Base-by-base conservation (phyloP, 2,329 filamentous ascomycete genomes). In the Xenoacremonium recifei region DNA sequence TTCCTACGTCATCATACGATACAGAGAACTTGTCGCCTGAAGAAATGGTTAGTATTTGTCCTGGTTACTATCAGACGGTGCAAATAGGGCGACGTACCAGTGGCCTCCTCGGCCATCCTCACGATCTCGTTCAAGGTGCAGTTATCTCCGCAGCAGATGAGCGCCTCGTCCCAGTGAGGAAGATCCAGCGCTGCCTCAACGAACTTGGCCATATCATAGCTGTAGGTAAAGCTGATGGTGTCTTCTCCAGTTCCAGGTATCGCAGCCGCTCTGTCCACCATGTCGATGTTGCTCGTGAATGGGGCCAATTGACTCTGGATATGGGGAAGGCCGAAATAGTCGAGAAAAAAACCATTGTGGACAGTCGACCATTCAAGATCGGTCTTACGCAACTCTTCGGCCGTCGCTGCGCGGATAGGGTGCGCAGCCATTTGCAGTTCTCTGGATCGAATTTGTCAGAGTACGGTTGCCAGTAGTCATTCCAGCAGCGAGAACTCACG, bases 171-270 rank as follows among this genome's bases (percentile, higher is more conserved):
- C 75, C 75, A 77, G n/a, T 60, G 61, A 2, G 64, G 51, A 15
- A 70, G 45, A 15, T 66, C 63, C 7, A 78, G 51, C 3, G 63
- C 46, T 6, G 61, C 63, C 7, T 62, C 65, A 4, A 76, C 62
- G 41, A 73, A 77, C 23, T 55, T 62, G 3, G 68, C 73, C 23
- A 78, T 57, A 50, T 79, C 75, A 6, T 58, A 58, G 1, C 67
- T 72, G 50, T 76, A 71, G 1, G 73, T 79, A 51, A 76, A 70
- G 4, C 64, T 54, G 6, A 72, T 61, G 4, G 57, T 55, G 5
- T 59, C 62, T 17, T 71, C 60, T 1, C 76, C 76, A 13, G 68
- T 61, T 0, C 72, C 75, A 0, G 75, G 74, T 13, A 77, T 68
- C n/a, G 67, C 70, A 1, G 75, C 76, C 4, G 57, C 60, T 12